These are phyloP conservation scores for Boletus semigastroideus DNA, from an alignment of 1,284 basidiomycete species.

Conservation along the genomic window DNA sequence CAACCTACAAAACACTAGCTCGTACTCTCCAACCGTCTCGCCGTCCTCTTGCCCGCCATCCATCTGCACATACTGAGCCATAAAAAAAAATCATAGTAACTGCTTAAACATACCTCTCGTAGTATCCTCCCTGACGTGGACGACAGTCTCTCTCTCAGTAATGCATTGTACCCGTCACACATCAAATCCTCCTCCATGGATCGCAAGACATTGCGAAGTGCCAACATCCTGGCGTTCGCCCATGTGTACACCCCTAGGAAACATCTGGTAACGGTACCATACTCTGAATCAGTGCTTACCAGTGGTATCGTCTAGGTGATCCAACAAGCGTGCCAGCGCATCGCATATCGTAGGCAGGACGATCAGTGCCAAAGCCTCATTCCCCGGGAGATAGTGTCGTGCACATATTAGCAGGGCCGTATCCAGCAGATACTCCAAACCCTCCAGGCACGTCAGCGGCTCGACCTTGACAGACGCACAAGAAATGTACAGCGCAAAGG, in stretches of 20 bases:
- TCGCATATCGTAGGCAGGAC: constrained; percentile 48
- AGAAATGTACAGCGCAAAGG: constrained; percentile 50
- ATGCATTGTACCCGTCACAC: constrained; percentile 3
- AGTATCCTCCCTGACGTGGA: constrained; percentile 8
- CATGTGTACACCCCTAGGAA: constrained; percentile 21
- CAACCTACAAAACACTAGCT: constrained; percentile 24
- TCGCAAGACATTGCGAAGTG: constrained; percentile 35
- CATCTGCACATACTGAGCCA: constrained; percentile 10
- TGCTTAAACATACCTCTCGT: constrained; percentile 9
- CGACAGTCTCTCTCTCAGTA: constrained; percentile 19
- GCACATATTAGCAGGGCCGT: constrained; percentile 47
- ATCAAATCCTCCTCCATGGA: constrained; percentile 12
- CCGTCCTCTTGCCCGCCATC: not conserved
- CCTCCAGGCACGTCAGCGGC: constrained; percentile 45
- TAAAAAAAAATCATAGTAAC: not conserved
- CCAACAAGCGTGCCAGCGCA: constrained; percentile 43
- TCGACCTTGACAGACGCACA: constrained; percentile 30
- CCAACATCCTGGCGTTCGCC: constrained; percentile 53
- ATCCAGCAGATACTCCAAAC: constrained; percentile 55
- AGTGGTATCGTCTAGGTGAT: constrained; percentile 24
- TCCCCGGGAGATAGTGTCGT: constrained; percentile 41
- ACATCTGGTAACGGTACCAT: not conserved
- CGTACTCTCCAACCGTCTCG: constrained; percentile 4
- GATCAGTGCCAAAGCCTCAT: constrained; percentile 50
- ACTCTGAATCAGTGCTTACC: constrained; percentile 31